Percentiles rank a stretch among this genome's conserved stretches.
phyloP scores from a whole-genome alignment of 768 basidiomycete species.

The Naganishia vaughanmartiniae region DNA sequence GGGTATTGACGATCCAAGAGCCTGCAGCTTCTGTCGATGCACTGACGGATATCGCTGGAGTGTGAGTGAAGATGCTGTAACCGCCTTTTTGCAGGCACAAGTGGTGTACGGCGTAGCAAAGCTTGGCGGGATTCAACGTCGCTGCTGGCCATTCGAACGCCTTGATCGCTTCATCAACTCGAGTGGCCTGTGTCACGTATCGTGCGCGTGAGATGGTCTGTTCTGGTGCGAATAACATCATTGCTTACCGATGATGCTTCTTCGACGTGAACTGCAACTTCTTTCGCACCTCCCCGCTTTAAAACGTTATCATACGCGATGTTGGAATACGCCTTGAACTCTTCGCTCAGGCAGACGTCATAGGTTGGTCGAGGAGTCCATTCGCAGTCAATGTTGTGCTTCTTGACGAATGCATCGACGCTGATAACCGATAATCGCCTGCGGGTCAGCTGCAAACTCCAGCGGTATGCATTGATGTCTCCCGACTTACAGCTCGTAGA shows the following conservation, averaged over 20 bases:
- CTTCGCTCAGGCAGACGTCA: conserved; percentile 41
- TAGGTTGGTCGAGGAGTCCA: conserved; percentile 43
- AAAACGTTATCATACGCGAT: conserved; percentile 33
- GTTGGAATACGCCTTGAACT: conserved; percentile 39
- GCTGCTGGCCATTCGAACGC: conserved; percentile 23
- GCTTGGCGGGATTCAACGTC: conserved; percentile 31
- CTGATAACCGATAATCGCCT: conserved; percentile 68
- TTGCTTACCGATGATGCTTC: not conserved
- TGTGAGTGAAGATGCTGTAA: conserved; percentile 64
- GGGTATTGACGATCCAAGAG: conserved; percentile 63
- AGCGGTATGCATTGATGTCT: not conserved
- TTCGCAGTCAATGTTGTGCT: conserved; percentile 44
- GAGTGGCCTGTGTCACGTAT: not conserved
- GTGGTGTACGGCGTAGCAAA: conserved; percentile 46
- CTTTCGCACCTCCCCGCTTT: conserved; percentile 21
- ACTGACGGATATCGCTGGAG: conserved; percentile 62
- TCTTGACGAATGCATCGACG: conserved; percentile 57
- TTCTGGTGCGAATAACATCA: not conserved
- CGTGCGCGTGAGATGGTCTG: not conserved
- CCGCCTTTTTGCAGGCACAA: conserved; percentile 24
- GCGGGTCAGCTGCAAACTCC: not conserved
- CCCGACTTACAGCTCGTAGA: conserved; percentile 70
- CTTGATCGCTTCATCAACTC: conserved; percentile 52
- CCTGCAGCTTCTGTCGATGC: conserved; percentile 25
- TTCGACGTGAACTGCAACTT: conserved; percentile 24